These are phyloP conservation scores for Solanum sejunctum DNA, from an alignment of 257 asterid species.

Conservation along the genomic window DNA sequence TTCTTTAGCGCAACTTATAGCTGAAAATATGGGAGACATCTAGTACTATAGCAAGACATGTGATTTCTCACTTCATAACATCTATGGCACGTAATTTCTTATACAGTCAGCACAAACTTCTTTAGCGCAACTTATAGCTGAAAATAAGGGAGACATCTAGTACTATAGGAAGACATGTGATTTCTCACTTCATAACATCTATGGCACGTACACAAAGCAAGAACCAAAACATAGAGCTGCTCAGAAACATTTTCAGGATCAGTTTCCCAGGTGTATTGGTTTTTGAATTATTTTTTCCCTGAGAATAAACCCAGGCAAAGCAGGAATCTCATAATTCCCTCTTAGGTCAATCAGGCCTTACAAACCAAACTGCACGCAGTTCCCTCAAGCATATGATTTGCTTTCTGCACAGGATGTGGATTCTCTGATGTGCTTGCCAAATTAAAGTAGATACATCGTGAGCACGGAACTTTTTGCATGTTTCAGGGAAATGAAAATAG, in stretches of 20 bases:
- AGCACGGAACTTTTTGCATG: background rate
- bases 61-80: background rate
- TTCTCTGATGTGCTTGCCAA: background rate
- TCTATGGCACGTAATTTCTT: background rate
- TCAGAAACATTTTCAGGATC: background rate
- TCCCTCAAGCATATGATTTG: background rate
- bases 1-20: background rate
- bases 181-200: background rate
- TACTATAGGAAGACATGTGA: too few species aligned
- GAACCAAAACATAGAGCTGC: background rate
- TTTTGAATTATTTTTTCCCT: background rate
- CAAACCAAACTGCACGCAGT: background rate
- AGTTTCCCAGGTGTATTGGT: background rate
- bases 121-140: background rate
- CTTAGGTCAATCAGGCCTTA: background rate
- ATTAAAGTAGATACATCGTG: background rate
- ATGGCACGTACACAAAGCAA: background rate
- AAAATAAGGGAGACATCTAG: background rate
- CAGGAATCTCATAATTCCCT: background rate
- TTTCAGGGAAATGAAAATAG: background rate
- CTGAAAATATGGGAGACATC: background rate
- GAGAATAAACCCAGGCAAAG: background rate
- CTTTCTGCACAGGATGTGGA: background rate
- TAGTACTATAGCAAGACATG: too few species aligned
- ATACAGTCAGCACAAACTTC: background rate